phyloP scores from a whole-genome alignment of 805 yeast species.

The Candida railenensis region DNA sequence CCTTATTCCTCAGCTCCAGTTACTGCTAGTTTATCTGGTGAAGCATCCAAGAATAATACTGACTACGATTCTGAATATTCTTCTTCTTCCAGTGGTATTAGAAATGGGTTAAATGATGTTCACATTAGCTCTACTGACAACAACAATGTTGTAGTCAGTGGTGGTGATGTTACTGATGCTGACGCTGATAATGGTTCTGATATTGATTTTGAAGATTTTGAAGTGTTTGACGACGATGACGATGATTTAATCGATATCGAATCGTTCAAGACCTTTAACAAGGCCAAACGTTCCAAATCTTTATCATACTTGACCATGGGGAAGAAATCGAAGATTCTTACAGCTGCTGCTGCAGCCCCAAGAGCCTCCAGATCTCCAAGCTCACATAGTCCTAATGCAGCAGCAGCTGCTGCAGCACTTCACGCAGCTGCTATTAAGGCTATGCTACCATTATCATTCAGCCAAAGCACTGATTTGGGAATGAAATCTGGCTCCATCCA shows the following conservation, averaged over 20 bases:
- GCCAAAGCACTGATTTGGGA: conserved; percentile 10
- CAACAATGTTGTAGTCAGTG: conserved; percentile 9
- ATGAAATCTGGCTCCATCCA: conserved; percentile 16
- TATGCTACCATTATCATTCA: conserved; percentile 17
- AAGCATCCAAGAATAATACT: not conserved
- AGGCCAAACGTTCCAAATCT: conserved; percentile 62
- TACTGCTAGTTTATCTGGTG: conserved; percentile 57
- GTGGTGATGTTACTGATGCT: conserved; percentile 7
- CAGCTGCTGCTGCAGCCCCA: conserved; percentile 85
- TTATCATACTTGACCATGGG: conserved; percentile 52
- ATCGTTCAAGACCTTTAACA: conserved; percentile 33
- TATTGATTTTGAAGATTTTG: conserved; percentile 49
- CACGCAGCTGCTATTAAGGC: conserved; percentile 65
- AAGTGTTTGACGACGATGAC: conserved; percentile 45
- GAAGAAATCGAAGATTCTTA: conserved; percentile 51
- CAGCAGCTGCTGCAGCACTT: conserved; percentile 65
- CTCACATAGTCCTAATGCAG: conserved; percentile 59
- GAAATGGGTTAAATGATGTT: not conserved
- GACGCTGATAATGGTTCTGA: conserved; percentile 26
- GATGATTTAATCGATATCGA: conserved; percentile 35
- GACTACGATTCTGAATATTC: not conserved
- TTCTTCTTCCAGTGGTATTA: conserved; percentile 1
- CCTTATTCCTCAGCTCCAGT: conserved; percentile 80
- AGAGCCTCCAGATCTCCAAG: conserved; percentile 64
- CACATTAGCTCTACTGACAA: not conserved